These are phyloP conservation scores for Paratinospora sagittata DNA, from an alignment of 164 flowering plant species.

Conservation along the genomic window DNA sequence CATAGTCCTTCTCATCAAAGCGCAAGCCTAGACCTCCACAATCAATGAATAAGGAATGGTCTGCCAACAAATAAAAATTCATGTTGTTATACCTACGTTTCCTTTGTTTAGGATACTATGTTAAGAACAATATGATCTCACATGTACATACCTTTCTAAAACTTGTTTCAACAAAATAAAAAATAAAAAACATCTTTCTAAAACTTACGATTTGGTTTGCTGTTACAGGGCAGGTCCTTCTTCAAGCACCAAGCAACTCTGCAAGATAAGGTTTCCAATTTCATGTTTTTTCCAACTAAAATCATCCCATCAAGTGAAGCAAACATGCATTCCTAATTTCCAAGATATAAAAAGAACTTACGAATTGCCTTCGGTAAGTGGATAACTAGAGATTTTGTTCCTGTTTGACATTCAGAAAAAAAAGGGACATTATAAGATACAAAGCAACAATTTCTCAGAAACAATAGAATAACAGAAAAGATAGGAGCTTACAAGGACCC, in stretches of 20 bases:
- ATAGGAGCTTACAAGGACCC: conserved; percentile 35
- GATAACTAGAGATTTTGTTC: conserved; percentile 42
- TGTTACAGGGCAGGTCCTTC: conserved; percentile 54
- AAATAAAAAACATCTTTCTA: not conserved
- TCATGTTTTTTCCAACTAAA: not conserved
- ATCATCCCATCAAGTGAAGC: not conserved
- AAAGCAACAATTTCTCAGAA: not conserved
- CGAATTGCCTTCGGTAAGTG: conserved; percentile 31
- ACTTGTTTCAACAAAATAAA: not conserved
- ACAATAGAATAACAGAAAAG: not conserved
- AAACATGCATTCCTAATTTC: not conserved
- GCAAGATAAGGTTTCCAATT: conserved; percentile 1
- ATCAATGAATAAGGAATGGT: conserved; percentile 55
- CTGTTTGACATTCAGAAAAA: conserved; percentile 27
- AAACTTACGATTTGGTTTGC: conserved; percentile 39
- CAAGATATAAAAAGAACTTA: conserved; percentile 26
- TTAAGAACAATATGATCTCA: too few species aligned
- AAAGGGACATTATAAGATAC: not conserved
- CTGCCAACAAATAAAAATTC: conserved; percentile 29
- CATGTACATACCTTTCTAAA: too few species aligned
- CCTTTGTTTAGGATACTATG: not conserved
- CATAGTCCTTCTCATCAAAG: conserved; percentile 38
- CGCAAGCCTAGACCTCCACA: conserved; percentile 51
- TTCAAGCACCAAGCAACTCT: conserved; percentile 55
- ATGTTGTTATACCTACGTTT: not conserved